Evolutionary conservation across 257 asterid genomes (phyloP).

Genomic region (Solanum stenotomum): DNA sequence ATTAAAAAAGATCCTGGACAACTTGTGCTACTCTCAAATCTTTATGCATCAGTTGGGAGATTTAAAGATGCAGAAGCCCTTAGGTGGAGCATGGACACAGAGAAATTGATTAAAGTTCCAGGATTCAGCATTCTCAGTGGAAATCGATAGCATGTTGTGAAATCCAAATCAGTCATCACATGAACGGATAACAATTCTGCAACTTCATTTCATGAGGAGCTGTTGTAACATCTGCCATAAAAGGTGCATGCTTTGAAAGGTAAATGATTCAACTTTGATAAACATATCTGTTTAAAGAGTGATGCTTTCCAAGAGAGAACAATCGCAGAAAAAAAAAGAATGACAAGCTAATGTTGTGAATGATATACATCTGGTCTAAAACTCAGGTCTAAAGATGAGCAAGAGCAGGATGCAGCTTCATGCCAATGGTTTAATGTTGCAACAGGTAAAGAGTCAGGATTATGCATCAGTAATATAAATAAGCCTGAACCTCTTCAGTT

Average conservation of each 20-base stretch:
- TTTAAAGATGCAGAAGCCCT: constrained; percentile 12
- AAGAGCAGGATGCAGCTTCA: background rate
- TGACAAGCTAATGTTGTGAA: background rate
- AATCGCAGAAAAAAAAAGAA: background rate
- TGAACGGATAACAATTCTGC: background rate
- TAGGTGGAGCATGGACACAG: constrained; percentile 6
- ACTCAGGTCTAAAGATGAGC: background rate
- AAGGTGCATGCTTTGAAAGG: background rate
- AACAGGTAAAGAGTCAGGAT: background rate
- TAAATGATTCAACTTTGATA: background rate
- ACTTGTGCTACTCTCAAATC: constrained; percentile 9
- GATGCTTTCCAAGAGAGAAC: background rate
- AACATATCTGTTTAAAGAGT: background rate
- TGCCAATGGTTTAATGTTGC: background rate
- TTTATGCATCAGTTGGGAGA: constrained; percentile 16
- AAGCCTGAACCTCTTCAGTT: background rate
- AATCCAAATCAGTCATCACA: background rate
- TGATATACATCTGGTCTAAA: background rate
- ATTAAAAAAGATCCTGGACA: constrained; percentile 5
- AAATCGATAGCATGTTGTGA: background rate
- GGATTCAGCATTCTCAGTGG: constrained; percentile 6
- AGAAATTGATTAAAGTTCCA: constrained; percentile 2
- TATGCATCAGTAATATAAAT: background rate
- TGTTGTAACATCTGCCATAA: background rate
- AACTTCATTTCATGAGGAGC: background rate